phyloP scores from a whole-genome alignment of 352 stramenopile species.

The Pythium grandisporangium region DNA sequence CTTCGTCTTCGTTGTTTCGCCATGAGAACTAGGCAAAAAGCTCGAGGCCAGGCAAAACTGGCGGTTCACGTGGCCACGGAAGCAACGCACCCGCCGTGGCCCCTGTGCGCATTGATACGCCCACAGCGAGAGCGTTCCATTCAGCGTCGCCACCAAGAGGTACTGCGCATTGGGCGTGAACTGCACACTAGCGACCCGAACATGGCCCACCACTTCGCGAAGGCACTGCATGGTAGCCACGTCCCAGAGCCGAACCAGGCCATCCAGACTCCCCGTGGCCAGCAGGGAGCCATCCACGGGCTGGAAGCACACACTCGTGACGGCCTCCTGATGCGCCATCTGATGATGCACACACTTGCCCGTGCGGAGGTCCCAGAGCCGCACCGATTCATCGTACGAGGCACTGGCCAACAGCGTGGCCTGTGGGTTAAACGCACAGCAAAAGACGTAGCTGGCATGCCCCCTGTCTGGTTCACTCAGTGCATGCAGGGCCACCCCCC shows the following conservation, averaged over 20 bases:
- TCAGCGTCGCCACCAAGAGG: constrained; percentile 88
- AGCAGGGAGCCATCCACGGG: constrained; percentile 92
- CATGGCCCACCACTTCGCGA: constrained; percentile 84
- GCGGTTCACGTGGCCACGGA: constrained; percentile 63
- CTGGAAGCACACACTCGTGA: constrained; percentile 93
- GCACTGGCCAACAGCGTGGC: constrained; percentile 86
- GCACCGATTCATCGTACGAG: constrained; percentile 93
- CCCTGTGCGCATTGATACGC: constrained; percentile 53
- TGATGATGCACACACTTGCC: constrained; percentile 86
- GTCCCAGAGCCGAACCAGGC: constrained; percentile 93
- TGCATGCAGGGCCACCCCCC: not conserved
- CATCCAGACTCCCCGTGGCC: constrained; percentile 70
- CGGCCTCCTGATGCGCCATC: constrained; percentile 91
- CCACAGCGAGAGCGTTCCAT: constrained; percentile 89
- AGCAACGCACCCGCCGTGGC: constrained; percentile 54
- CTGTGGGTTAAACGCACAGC: constrained; percentile 90
- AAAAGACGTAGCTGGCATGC: constrained; percentile 95
- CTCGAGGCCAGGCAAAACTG: constrained; percentile 84
- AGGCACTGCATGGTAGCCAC: constrained; percentile 93
- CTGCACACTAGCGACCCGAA: constrained; percentile 62
- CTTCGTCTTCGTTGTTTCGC: too few species aligned
- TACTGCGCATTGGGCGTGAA: constrained; percentile 95
- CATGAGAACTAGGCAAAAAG: too few species aligned
- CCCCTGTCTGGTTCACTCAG: constrained; percentile 27
- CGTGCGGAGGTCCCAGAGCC: constrained; percentile 93